Percentiles rank a stretch among this genome's conserved stretches.
Evolutionary conservation across 768 basidiomycete genomes (phyloP).

Genomic region (Suillus subluteus): DNA sequence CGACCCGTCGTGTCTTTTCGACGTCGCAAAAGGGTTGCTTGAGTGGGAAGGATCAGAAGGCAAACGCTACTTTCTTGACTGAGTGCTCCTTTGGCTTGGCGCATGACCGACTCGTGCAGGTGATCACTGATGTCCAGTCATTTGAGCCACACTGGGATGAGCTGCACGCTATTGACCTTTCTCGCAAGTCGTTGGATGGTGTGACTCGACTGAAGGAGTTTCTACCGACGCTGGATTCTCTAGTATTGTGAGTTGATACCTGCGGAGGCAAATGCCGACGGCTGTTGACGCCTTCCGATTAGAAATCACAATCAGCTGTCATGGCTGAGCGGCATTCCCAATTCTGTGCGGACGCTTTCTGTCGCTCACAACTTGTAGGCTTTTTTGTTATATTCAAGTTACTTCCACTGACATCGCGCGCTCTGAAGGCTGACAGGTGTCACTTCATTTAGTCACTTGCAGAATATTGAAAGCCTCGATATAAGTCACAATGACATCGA

Average conservation of each 20-base stretch:
- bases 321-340: slow-evolving; percentile 82
- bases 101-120: slow-evolving; percentile 88
- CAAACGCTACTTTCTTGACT: slow-evolving; percentile 78
- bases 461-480: slow-evolving; percentile 86
- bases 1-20: slow-evolving; percentile 48
- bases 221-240: slow-evolving; percentile 73
- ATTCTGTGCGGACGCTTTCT: slow-evolving; percentile 73
- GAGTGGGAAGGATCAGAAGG: slow-evolving; percentile 35
- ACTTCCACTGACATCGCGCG: slow-evolving; percentile 20
- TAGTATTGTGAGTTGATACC: slow-evolving; percentile 67
- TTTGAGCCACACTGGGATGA: slow-evolving; percentile 96
- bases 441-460: slow-evolving; percentile 87
- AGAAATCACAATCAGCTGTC: slow-evolving; percentile 76
- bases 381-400: slow-evolving; percentile 13
- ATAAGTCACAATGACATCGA: slow-evolving; percentile 90
- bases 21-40: slow-evolving; percentile 44
- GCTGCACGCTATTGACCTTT: slow-evolving; percentile 73
- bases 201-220: slow-evolving; percentile 85
- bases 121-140: slow-evolving; percentile 93
- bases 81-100: slow-evolving; percentile 96
- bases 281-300: slow-evolving; percentile 25
- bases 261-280: slow-evolving; percentile 10
- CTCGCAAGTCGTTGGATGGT: slow-evolving; percentile 60
- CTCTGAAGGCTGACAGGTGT: slow-evolving; percentile 72
- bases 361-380: slow-evolving; percentile 72